Conservation (phyloP, 2,329 filamentous ascomycete species). For the Lachnellula occidentalis region DNA sequence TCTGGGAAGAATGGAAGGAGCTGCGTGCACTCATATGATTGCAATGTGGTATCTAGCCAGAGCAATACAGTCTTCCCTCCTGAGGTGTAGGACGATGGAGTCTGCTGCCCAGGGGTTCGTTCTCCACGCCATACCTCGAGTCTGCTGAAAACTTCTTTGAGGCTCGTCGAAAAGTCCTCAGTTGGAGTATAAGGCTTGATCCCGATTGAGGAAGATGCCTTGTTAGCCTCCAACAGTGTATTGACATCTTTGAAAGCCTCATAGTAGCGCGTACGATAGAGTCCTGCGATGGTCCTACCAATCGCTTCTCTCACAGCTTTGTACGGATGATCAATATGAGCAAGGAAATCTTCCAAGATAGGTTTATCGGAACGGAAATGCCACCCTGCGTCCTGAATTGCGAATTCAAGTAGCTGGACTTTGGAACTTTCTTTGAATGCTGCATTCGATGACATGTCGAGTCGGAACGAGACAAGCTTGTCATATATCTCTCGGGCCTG, state of each 20-base stretch:
- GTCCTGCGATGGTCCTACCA: constrained; percentile 79
- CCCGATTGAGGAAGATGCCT: constrained; percentile 73
- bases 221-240: constrained; percentile 72
- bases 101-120: constrained; percentile 81
- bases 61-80: constrained; percentile 93
- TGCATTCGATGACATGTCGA: constrained; percentile 93
- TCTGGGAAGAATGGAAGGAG: constrained; percentile 87
- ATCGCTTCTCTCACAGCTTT: constrained; percentile 96
- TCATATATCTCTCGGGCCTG: constrained; percentile 82
- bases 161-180: constrained; percentile 65
- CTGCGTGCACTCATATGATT: constrained; percentile 87
- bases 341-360: constrained; percentile 81
- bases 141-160: constrained; percentile 69
- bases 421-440: constrained; percentile 99
- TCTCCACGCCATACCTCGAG: constrained; percentile 85
- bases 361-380: constrained; percentile 89
- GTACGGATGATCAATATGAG: constrained; percentile 93
- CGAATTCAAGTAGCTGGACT: constrained; percentile 82
- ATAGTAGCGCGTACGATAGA: constrained; percentile 88
- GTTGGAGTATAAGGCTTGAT: constrained; percentile 76
- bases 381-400: constrained; percentile 86
- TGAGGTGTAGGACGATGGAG: constrained; percentile 88
- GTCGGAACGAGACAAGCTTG: constrained; percentile 73
- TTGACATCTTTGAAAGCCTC: constrained; percentile 83
- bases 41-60: constrained; percentile 89